These are phyloP conservation scores for Nadsonia starkeyi-henricii DNA, from an alignment of 1,139 yeast species.

Conservation along the genomic window DNA sequence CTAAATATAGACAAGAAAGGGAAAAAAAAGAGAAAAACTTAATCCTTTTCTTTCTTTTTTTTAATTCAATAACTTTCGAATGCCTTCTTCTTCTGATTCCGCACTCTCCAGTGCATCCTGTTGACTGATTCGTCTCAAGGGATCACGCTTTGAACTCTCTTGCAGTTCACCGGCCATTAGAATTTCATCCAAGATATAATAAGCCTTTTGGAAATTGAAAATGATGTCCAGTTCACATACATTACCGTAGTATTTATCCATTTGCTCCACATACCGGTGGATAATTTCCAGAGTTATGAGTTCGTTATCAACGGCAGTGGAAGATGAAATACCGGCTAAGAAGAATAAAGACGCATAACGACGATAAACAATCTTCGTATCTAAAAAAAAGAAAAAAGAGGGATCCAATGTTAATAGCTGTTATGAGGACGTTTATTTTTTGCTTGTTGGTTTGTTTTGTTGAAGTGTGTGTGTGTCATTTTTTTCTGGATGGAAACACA, in stretches of 20 bases:
- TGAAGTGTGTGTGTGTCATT: no score
- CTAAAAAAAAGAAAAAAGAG: no score
- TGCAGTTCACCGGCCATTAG: slow-evolving; percentile 69
- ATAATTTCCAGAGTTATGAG: slow-evolving; percentile 71
- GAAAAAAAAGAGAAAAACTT: no score
- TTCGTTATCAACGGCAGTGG: slow-evolving; percentile 53
- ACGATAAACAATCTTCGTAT: slow-evolving; percentile 75
- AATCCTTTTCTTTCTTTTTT: no score
- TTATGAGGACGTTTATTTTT: no score
- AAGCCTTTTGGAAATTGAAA: slow-evolving; percentile 88
- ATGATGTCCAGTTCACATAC: slow-evolving; percentile 81
- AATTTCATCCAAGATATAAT: slow-evolving; percentile 80
- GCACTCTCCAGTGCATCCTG: slow-evolving; percentile 65
- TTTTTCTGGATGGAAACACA: no score
- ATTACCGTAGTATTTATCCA: slow-evolving; percentile 94
- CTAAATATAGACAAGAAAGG: no score
- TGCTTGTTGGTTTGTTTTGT: no score
- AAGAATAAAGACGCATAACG: slow-evolving; percentile 89
- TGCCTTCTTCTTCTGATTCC: slow-evolving; percentile 35
- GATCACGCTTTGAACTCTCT: slow-evolving; percentile 73
- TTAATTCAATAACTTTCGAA: slow-evolving; percentile 16
- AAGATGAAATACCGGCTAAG: slow-evolving; percentile 69
- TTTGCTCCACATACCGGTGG: slow-evolving; percentile 89
- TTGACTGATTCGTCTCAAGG: slow-evolving; percentile 58
- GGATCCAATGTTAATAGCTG: no score